Base-by-base conservation (phyloP, 164 flowering plant genomes). In the Platanus orientalis region DNA sequence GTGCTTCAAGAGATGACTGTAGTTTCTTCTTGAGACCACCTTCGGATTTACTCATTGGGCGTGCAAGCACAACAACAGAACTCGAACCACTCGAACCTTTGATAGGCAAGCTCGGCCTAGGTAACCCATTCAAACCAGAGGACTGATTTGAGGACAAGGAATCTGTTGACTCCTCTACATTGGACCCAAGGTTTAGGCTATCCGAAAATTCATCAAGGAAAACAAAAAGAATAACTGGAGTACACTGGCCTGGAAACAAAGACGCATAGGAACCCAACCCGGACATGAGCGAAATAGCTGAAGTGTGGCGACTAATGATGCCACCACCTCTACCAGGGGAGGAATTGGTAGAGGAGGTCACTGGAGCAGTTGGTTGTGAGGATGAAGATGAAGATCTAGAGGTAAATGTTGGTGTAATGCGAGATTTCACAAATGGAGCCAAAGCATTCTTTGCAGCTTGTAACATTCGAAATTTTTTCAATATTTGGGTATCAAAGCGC, bases 201-300 rank as follows among this genome's bases (percentile, higher is more conserved):
- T 88, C 90, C 9, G 79, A 62, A 69, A 85, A 83, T 63, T 92
- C 93, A 76, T 90, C 98, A 65, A 87, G 68, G 70, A 92, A 87
- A 66, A 79, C 87, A 82, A 92, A 92, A 30, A 92, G 82, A 50
- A 72, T 67, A 34, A 90, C 89, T 9, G 98, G 96, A 48, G 83
- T 85, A 63, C 93, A 92, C 63, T 85, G 87, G 30, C 98, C 98
- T 27, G 98, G 98, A 72, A 85, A 82, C 62, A 88, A 76, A 64
- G 97, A 83, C 44, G 89, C 56, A 61, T 77, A 68, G 53, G 96
- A 86, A 66, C 94, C 90, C 73, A 80, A 78, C 63, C 98, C 92
- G 1, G 96, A 83, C 93, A 82, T 84, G 17, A 78, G 75, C n/a
- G 91, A 82, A 47, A 83, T 67, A 55, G 88, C 60, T 42, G 93